Base-by-base conservation (phyloP, 345 rosid species). In the Citrus medica region DNA sequence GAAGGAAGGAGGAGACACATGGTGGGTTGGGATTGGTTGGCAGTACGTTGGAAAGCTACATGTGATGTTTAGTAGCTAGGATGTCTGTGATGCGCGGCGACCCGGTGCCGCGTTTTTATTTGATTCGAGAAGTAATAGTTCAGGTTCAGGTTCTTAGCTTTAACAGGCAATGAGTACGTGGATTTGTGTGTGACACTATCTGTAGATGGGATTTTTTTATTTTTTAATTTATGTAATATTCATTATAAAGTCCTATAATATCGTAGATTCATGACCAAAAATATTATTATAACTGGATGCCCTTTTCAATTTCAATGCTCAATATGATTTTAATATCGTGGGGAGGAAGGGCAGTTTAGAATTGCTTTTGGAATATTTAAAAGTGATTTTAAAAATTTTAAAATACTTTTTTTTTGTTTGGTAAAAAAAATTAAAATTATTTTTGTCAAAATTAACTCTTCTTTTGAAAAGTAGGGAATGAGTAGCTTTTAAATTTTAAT, bases 21-120 rank as follows among this genome's bases (percentile, higher is more conserved):
- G 56, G 3, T n/a, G 76, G 3, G 8, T 1, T 14, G 4, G 72
- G n/a, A 71, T 21, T 22, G 75, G 75, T 2, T 32, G 14, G 75
- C 40, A 63, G 28, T 24, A 1, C 10, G 2, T 22, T 28, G 60
- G 63, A 33, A 76, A 42, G 60, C 62, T 3, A 59, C 77, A 73
- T 71, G 79, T 25, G 46, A 32, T 40, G 13, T 30, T 30, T 14
- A 13, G 25, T 9, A 16, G 64, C 61, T 13, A 16, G 22, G 28
- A 19, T 22, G 21, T 76, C 68, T 33, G 69, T 13, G 63, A n/a
- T 28, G 59, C 81, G 85, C 86, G 85, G 83, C 83, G 81, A 81
- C 35, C 59, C 79, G 86, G 70, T 58, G 79, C 78, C 82, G 82
- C 65, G 76, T 73, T 67, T 24, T 56, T 30, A 60, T 30, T 67